Conservation (phyloP, 2,329 filamentous ascomycete species). For the Colletotrichum agaves region DNA sequence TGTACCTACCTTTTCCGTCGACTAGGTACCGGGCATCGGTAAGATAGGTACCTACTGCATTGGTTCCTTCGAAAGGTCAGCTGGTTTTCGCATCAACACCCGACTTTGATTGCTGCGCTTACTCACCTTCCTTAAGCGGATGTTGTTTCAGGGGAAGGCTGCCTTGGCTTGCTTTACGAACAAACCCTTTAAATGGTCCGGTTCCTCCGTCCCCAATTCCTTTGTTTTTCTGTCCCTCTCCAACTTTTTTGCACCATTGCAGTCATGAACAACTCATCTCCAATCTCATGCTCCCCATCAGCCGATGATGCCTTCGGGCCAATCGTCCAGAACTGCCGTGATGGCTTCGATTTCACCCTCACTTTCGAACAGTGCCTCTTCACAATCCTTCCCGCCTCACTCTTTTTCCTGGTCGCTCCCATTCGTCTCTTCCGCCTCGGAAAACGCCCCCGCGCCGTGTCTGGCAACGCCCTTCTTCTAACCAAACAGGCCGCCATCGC, state of each 20-base stretch:
- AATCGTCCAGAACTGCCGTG: slow-evolving; percentile 35
- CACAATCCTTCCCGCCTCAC: slow-evolving; percentile 44
- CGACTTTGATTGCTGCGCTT: slow-evolving; percentile 15
- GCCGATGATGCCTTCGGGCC: slow-evolving; percentile 43
- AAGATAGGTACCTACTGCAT: too few relatives aligned
- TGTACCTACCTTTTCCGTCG: neutral
- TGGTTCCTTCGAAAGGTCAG: too few relatives aligned
- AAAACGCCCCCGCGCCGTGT: slow-evolving; percentile 42
- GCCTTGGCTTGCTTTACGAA: neutral
- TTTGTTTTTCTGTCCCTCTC: accelerated
- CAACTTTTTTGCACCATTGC: neutral
- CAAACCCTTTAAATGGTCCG: slow-evolving; percentile 1
- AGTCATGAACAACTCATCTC: slow-evolving; percentile 19
- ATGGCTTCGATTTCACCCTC: slow-evolving; percentile 46
- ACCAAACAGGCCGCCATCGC: slow-evolving; percentile 41
- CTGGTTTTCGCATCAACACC: too few relatives aligned
- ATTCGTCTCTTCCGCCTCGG: slow-evolving; percentile 45
- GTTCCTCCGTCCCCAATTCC: neutral
- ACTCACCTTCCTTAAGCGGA: slow-evolving; percentile 29
- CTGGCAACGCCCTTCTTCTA: slow-evolving; percentile 40
- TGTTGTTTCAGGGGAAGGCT: slow-evolving; percentile 15
- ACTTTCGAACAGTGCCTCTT: slow-evolving; percentile 45
- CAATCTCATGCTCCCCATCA: slow-evolving; percentile 14
- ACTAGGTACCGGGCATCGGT: too few relatives aligned
- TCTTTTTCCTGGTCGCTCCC: slow-evolving; percentile 46